These are phyloP conservation scores for Cutaneotrichosporon sp. DNA, from an alignment of 1,284 basidiomycete species.

Conservation along the genomic window DNA sequence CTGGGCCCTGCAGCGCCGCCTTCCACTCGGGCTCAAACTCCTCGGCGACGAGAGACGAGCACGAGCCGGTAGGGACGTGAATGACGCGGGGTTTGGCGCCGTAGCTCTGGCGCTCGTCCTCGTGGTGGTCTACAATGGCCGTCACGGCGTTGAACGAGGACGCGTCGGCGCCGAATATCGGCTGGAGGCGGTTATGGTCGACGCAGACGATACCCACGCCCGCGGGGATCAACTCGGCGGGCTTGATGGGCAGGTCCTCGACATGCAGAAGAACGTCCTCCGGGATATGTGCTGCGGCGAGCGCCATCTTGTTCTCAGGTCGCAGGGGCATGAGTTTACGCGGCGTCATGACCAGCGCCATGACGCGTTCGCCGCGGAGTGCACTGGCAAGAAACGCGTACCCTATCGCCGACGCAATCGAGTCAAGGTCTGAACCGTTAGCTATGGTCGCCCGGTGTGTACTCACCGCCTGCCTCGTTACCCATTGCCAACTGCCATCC, in stretches of 20 bases:
- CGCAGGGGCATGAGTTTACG: constrained; percentile 68
- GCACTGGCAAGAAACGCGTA: constrained; percentile 66
- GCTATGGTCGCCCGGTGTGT: neutral
- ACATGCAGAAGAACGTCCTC: constrained; percentile 52
- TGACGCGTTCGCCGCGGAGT: constrained; percentile 53
- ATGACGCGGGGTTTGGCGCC: constrained; percentile 64
- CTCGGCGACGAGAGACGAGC: constrained; percentile 66
- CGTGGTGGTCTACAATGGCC: constrained; percentile 89
- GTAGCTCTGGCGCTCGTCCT: constrained; percentile 67
- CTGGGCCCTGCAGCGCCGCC: constrained; percentile 22
- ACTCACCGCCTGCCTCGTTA: constrained; percentile 82
- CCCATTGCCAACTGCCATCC: constrained; percentile 82
- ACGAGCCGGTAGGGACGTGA: constrained; percentile 61
- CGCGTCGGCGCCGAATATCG: constrained; percentile 50
- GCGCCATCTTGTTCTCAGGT: constrained; percentile 76
- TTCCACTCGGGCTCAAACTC: constrained; percentile 51
- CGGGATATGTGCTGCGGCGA: constrained; percentile 60
- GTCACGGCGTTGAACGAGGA: constrained; percentile 52
- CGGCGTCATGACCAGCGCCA: constrained; percentile 70
- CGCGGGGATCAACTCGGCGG: constrained; percentile 49
- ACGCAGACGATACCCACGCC: constrained; percentile 71
- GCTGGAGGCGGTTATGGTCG: constrained; percentile 76
- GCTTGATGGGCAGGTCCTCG: constrained; percentile 41
- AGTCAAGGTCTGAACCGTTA: constrained; percentile 91
- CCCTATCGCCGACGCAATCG: constrained; percentile 72